Evolutionary conservation across 2,329 filamentous ascomycete genomes (phyloP), one percentile per base, ranked within the genome.

Genomic region (Xylaria arbuscula): DNA sequence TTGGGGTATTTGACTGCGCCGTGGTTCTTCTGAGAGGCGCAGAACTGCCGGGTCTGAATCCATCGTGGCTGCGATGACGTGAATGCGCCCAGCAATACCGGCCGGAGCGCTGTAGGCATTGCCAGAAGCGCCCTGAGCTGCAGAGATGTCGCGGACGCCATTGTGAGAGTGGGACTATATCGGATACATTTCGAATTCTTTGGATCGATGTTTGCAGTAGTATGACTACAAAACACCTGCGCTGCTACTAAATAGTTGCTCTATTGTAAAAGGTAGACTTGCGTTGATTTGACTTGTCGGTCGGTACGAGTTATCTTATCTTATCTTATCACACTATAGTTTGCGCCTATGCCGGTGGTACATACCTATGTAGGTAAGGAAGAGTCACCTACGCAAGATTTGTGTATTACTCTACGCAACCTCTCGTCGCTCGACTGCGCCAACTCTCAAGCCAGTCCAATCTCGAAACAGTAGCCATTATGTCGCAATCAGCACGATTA

Each of bases 401-500:
- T 28, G 28, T 28, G 28, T 28, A 28, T 5, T 45, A n/a, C 42
- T 51, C 1, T 28, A 2, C 24, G 8, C 13, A 11, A 57, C 7
- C 34, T 24, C 5, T 34, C 15, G 3, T 42, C 40, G 13, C 40
- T 42, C 15, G 8, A 6, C 53, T 22, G 9, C 22, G 38, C 7
- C 36, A 34, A n/a, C 45, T 15, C 19, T 22, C n/a, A 13, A 54
- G 2, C 28, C 61, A n/a, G 19, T 51, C 47, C 17, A 57, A 56
- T 51, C 36, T 24, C 50, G 47, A 59, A 17, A 42, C 24, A 19
- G 2, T 11, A 34, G 19, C 32, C 59, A 62, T n/a, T 48, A 81
- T 80, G 74, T 76, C 82, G 1, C 79, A 76, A 66, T 79, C 85
- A 70, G 79, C 87, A 48, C 83, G 84, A 47, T 79, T 92, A 50